Evolutionary conservation across 2,329 filamentous ascomycete species (phyloP).

Genomic region (Fusarium torreyae): DNA sequence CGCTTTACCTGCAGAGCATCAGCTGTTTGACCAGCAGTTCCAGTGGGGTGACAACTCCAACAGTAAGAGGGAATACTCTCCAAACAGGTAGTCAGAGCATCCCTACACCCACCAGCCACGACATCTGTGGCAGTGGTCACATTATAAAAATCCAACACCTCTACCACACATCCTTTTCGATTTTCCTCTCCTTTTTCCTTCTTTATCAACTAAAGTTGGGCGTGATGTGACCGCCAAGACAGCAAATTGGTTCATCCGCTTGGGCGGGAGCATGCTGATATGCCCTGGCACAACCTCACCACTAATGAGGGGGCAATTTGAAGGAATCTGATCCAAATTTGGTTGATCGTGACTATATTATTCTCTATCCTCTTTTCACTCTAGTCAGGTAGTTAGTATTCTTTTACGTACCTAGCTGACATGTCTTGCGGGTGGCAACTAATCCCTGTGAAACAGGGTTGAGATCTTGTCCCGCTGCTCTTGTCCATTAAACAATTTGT

Average conservation of each 20-base stretch:
- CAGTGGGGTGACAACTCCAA: neutral
- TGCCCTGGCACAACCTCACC: conserved; percentile 75
- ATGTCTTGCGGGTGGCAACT: neutral
- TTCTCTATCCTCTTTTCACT: conserved; percentile 11
- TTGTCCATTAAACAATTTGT: neutral
- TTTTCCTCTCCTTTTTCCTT: conserved; percentile 55
- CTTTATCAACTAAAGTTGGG: conserved; percentile 83
- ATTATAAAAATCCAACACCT: conserved; percentile 8
- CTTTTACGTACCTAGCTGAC: neutral
- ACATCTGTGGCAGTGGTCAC: conserved; percentile 15
- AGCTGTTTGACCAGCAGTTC: conserved; percentile 1
- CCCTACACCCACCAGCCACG: neutral
- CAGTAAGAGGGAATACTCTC: conserved; percentile 1
- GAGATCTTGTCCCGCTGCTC: neutral
- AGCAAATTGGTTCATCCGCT: conserved; percentile 69
- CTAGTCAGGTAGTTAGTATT: conserved; percentile 4
- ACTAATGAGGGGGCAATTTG: conserved; percentile 75
- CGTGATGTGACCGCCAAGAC: conserved; percentile 77
- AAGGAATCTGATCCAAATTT: conserved; percentile 73
- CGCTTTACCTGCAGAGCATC: neutral
- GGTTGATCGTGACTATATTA: conserved; percentile 53
- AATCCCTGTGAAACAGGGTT: neutral
- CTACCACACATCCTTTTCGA: conserved; percentile 6
- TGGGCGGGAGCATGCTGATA: conserved; percentile 73
- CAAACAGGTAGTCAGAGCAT: conserved; percentile 3